phyloP scores from a whole-genome alignment of 148 eudicot genomes.

The Rhododendron molle region DNA sequence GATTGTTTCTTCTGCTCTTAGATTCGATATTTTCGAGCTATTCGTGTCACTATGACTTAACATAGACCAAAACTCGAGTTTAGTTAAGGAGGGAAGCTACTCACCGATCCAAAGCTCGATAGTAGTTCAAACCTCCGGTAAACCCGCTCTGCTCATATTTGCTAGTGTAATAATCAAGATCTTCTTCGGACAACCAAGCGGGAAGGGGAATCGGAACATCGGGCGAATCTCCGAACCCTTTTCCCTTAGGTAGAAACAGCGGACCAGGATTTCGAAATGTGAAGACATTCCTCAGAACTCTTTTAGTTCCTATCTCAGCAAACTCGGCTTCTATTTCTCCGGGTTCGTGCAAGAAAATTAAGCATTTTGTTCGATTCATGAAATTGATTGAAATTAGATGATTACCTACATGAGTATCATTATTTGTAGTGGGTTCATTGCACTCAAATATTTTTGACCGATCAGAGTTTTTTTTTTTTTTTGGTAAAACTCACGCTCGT shows the following conservation, averaged over 20 bases:
- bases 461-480: too few relatives aligned
- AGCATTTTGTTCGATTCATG: background rate
- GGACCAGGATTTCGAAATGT: constrained; percentile 28
- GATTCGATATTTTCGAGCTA: background rate
- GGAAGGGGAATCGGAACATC: constrained; percentile 17
- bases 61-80: background rate
- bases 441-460: too few relatives aligned
- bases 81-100: background rate
- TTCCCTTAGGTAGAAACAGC: constrained; percentile 31
- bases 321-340: constrained; percentile 45
- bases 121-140: constrained; percentile 41
- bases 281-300: constrained; percentile 23
- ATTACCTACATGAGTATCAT: too few relatives aligned
- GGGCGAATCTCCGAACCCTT: constrained; percentile 27
- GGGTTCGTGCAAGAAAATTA: constrained; percentile 27
- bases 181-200: constrained; percentile 39
- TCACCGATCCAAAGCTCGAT: constrained; percentile 40
- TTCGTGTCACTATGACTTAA: background rate
- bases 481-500: too few relatives aligned
- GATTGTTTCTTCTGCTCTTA: background rate
- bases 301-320: constrained; percentile 25
- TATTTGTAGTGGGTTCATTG: too few relatives aligned
- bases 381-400: background rate
- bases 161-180: constrained; percentile 31
- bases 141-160: constrained; percentile 32